Base-by-base conservation (phyloP, 2,329 filamentous ascomycete genomes). In the Neurospora sp. region DNA sequence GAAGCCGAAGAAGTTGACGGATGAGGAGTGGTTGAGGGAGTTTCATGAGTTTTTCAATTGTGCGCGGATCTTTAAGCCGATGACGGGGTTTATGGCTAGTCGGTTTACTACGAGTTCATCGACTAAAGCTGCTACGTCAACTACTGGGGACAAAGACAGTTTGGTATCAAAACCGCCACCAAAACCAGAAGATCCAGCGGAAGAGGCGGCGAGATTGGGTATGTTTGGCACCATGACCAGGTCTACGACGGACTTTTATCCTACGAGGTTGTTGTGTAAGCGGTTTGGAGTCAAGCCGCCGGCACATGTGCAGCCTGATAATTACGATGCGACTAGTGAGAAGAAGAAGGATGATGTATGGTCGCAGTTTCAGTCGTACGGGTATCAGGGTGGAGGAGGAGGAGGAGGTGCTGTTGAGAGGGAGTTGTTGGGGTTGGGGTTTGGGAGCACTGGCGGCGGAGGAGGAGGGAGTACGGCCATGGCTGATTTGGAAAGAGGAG, bases 161-260 rank as follows among this genome's bases (percentile, higher is more conserved):
- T n/a, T n/a, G n/a, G n/a, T n/a, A n/a, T n/a, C n/a, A n/a, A n/a
- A n/a, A n/a, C n/a, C n/a, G n/a, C 82, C 83, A 0, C 75, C 80
- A 8, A 92, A 90, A 74, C 84, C 85, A 3, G 84, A 89, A 72
- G 91, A 97, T 76, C 90, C 94, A 0, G 92, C 93, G 11, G 91
- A 94, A 77, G 90, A 92, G 74, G 96, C 96, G 1, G 96, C 96
- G 8, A 92, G 87, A 76, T 82, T 97, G 77, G 93, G 93, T 70
- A 97, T 98, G 93, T 97, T 94, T 80, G 96, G 96, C 0, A 86
- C 89, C 15, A 86, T 98, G 88, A 99, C 96, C 3, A 85, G 96
- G 72, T 88, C 85, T 28, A 83, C 85, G 0, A 79, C 87, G 8
- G 86, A 89, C 4, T 98, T 97, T 79, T 90, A 89, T 74, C 96